Base-by-base conservation (phyloP, 352 stramenopile species). In the Phytophthora hybrid region DNA sequence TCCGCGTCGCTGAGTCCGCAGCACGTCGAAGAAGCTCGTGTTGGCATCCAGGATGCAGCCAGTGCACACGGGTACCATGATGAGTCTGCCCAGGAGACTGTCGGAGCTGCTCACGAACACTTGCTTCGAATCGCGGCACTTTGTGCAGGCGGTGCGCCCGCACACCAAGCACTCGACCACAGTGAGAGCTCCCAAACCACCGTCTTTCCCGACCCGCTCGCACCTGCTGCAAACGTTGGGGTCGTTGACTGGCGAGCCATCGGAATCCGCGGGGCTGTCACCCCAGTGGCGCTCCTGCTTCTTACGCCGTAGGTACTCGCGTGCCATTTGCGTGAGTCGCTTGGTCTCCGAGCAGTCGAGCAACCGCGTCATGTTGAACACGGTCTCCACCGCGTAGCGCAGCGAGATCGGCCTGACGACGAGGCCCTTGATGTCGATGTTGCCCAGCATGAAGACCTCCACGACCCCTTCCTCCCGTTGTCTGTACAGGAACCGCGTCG, bases 281-380 rank as follows among this genome's bases (percentile, higher is more conserved):
- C n/a, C 57, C 53, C 29, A 59, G 1, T 29, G 70, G 7, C 44
- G 52, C 29, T 60, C 65, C 26, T 59, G 44, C 18, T 71, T 63
- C 59, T 64, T 74, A 7, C 54, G 71, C 39, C 31, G 59, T 11
- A 83, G 73, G 18, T 65, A 59, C 32, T 73, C 54, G 9, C 75
- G 69, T 16, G 83, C 62, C 81, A 86, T 88, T 47, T 76, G 73
- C 1, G 81, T 88, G 18, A 88, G 57, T 8, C 79, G 61, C 69
- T 86, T 88, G 52, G 79, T 79, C 57, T 88, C 81, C 1, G 81
- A 81, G 21, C 79, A 76, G 11, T 84, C 74, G 21, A 85, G 63
- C 19, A 78, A 19, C 10, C 69, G 72, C n/a, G 73, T 72, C 51
- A 86, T 68, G 26, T 66, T 66, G 49, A 85, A 73, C 52, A 82